phyloP scores from a whole-genome alignment of 768 basidiomycete genomes.

The Mycena haematopus region DNA sequence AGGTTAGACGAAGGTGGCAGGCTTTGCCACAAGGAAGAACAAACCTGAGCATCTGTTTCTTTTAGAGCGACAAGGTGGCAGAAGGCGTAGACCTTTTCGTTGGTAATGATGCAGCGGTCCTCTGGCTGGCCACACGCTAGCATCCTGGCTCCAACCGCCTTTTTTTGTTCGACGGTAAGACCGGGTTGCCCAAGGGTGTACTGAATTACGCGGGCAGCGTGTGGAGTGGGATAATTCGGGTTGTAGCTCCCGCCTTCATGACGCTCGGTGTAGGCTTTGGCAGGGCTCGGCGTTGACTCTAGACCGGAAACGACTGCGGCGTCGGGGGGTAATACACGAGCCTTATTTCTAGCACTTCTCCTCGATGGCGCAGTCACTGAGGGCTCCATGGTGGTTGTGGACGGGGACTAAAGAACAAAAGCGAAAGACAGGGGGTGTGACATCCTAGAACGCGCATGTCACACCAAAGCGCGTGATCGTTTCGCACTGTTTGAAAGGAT shows the following conservation, averaged over 20 bases:
- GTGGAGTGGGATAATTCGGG: neutral
- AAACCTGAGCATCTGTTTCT: neutral
- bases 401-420: neutral
- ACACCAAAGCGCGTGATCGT: conserved; percentile 12
- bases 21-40: neutral
- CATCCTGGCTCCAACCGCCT: neutral
- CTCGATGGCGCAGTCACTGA: too few relatives aligned
- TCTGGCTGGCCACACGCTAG: neutral
- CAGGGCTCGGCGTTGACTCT: neutral
- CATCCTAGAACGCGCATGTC: neutral
- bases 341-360: too few relatives aligned
- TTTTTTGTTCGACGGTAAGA: neutral
- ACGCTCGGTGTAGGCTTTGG: neutral
- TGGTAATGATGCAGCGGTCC: conserved; percentile 4
- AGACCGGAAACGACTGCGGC: too few relatives aligned
- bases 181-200: too few relatives aligned
- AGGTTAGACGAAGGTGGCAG: neutral
- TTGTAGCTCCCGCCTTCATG: neutral
- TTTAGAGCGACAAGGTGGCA: conserved; percentile 1
- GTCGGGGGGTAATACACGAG: too few relatives aligned
- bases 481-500: too few relatives aligned
- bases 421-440: conserved; percentile 2
- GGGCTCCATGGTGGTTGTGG: too few relatives aligned
- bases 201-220: neutral
- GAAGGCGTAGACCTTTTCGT: neutral